Conservation (phyloP, 176 grass and related monocot genomes). For the Hordeum vulgare region DNA sequence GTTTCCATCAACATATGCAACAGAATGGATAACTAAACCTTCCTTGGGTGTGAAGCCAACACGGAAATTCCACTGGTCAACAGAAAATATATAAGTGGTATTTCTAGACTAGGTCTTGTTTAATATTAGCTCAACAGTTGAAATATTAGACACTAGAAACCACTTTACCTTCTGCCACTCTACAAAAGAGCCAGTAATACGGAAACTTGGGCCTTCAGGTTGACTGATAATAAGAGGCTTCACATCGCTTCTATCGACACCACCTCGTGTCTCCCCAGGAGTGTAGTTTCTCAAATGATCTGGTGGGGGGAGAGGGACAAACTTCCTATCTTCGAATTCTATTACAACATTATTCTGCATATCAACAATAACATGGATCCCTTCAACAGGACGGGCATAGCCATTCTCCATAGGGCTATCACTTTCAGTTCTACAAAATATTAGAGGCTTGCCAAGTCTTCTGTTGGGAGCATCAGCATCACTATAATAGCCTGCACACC, state of each 20-base stretch:
- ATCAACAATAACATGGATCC: constrained; percentile 87
- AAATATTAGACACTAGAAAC: constrained; percentile 34
- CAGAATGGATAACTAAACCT: constrained; percentile 91
- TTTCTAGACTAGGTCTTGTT: neutral
- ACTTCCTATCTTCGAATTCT: constrained; percentile 94
- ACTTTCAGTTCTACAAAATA: constrained; percentile 98
- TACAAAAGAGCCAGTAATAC: constrained; percentile 90
- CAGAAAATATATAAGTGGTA: neutral
- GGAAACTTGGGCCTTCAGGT: constrained; percentile 96
- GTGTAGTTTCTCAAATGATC: constrained; percentile 99
- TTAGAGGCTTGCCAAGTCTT: constrained; percentile 87
- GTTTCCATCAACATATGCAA: constrained; percentile 93
- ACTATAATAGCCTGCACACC: constrained; percentile 83
- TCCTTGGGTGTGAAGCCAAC: constrained; percentile 98
- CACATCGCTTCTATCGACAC: constrained; percentile 92
- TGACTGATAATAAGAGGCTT: constrained; percentile 87
- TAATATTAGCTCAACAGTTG: neutral
- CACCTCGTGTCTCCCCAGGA: constrained; percentile 89
- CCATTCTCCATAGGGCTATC: constrained; percentile 98
- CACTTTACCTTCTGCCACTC: constrained; percentile 97
- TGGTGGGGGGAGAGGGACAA: constrained; percentile 82
- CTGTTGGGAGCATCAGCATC: constrained; percentile 83
- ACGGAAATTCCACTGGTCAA: constrained; percentile 93
- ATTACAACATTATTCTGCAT: constrained; percentile 86
- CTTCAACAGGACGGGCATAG: constrained; percentile 97